Evolutionary conservation across 371 early-diverging fungal genomes (phyloP), one percentile per base, ranked within the genome.

Genomic region (Mucor lusitanicus): DNA sequence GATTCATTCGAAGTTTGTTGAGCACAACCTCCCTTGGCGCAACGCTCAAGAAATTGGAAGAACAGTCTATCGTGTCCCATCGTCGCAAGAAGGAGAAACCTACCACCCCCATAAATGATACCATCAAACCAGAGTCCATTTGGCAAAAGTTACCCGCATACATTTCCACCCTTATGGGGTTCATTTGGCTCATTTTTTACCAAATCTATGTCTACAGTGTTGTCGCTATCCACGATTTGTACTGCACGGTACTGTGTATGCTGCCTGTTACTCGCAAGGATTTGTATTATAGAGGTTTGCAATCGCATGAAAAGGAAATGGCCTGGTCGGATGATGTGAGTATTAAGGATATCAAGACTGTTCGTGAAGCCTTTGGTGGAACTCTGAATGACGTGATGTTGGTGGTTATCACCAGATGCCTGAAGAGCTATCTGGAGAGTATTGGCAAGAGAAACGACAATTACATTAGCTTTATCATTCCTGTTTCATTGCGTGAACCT

Each of bases 361-460:
- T 80, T 15, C 71, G 71, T 23, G 44, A 71, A 42, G 76, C 72
- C 6, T 72, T 75, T 50, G 65, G 67, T 4, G 76, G 76, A 23
- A 74, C 76, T 2, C 54, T 78, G 53, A 80, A 78, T 13, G 81
- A 80, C 61, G 67, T 80, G 46, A 78, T 80, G 76, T 23, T 76
- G 39, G 40, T 71, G 5, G 78, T 74, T 5, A 44, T 78, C 7
- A 65, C 73, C 35, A 60, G 78, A 6, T 69, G 69, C 40, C 59
- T 80, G 42, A 69, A 72, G 23, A 6, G 59, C 13, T 76, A 78
- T 57, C 33, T 80, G n/a, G 72, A 73, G 54, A 69, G 68, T 30
- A 39, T 42, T 15, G 53, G 60, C 1, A 44, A 54, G 6, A 65
- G 75, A 23, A 54, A 68, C 23, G 76, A 77, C 37, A 56, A 74